Evolutionary conservation across 2,329 filamentous ascomycete genomes (phyloP), one percentile per base, ranked within the genome.

Genomic region (Ambrosiella cleistominuta): DNA sequence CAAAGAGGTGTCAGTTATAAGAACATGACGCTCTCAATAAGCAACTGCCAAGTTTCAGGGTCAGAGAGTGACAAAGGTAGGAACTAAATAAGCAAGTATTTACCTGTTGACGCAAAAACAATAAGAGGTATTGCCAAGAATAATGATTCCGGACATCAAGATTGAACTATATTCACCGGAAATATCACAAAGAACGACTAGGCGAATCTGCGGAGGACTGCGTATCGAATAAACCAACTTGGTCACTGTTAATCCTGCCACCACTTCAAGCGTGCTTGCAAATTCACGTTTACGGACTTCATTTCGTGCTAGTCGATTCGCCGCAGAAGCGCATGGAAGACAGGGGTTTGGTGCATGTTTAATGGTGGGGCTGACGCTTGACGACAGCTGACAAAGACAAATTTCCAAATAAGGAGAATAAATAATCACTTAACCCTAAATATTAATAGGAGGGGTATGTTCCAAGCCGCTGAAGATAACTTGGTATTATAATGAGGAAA

Each of bases 281-380:
- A 47, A 47, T 47, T 47, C n/a, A 47, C 44, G n/a, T 47, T 11
- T 47, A 15, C n/a, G 13, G 13, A 27, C 27, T 27, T 27, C 7
- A 17, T n/a, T 47, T 47, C 44, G 6, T 15, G 44, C 44, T n/a
- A 47, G 19, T 47, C 11, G 44, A 47, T 47, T 47, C 44, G n/a
- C 44, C 54, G 19, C 54, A 45, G 49, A 58, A 58, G 45, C 56
- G 37, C 39, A 57, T 61, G 52, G 60, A 61, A 56, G 36, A 54
- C 40, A 57, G 56, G 53, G 54, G 47, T 36, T 44, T 42, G 40
- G 36, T 44, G 53, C 11, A 42, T 47, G 15, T 13, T 15, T 13
- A 47, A 15, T 47, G n/a, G 19, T 47, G 11, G 44, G n/a, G n/a
- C n/a, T 47, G 39, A 7, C 35, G 55, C 42, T 35, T 49, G 55